These are phyloP conservation scores for Aspergillus intermedius DNA, from an alignment of 2,329 filamentous ascomycete genomes.

Conservation along the genomic window DNA sequence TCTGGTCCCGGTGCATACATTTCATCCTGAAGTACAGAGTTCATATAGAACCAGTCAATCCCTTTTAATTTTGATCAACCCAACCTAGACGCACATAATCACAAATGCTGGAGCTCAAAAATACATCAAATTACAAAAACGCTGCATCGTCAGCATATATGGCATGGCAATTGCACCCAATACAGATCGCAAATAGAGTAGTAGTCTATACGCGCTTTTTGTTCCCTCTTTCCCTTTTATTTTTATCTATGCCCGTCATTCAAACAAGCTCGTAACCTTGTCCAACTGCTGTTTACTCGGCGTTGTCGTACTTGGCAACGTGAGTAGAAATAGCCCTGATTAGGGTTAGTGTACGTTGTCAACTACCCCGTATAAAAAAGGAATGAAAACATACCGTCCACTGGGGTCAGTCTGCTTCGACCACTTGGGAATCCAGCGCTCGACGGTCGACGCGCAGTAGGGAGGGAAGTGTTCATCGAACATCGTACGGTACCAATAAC, in stretches of 20 bases:
- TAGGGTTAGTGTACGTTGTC: slow-evolving; percentile 5
- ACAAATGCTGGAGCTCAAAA: neutral
- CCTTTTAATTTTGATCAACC: neutral
- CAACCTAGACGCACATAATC: slow-evolving; percentile 1
- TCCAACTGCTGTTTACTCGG: slow-evolving; percentile 20
- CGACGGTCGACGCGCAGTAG: slow-evolving; percentile 84
- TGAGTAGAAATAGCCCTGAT: slow-evolving; percentile 68
- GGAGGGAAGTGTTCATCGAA: slow-evolving; percentile 98
- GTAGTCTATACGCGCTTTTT: neutral
- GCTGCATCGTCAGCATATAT: neutral
- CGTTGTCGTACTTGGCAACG: slow-evolving; percentile 62
- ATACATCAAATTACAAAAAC: neutral
- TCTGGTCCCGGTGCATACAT: neutral
- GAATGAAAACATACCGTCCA: slow-evolving; percentile 60
- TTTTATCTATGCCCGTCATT: neutral
- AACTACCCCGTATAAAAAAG: neutral
- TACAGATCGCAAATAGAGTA: neutral
- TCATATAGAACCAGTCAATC: too few species aligned
- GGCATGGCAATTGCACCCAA: neutral
- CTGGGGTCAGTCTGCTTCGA: slow-evolving; percentile 93
- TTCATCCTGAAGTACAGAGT: too few species aligned
- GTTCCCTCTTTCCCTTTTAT: neutral
- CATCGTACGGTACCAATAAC: slow-evolving; percentile 97
- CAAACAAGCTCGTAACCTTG: neutral
- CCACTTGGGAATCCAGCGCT: slow-evolving; percentile 97